Base-by-base conservation (phyloP, 139 green algal species). In the Gonium pectorale region DNA sequence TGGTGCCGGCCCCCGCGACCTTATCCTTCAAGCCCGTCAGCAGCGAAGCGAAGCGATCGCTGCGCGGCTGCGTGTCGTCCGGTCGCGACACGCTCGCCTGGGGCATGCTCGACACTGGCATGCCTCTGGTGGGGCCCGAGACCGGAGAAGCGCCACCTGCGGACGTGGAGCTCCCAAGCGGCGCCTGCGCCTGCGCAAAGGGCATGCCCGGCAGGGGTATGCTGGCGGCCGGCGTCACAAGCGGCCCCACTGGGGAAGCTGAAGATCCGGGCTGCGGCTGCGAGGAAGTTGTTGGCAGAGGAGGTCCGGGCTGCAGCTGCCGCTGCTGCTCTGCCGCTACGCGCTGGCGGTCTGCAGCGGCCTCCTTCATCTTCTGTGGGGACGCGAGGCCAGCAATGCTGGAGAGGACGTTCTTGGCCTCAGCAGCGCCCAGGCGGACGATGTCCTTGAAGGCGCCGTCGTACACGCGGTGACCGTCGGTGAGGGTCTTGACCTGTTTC, bases 381-480 rank as follows among this genome's bases (percentile, higher is more conserved):
- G 77, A 83, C 31, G 77, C 43, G 3, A 83, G 60, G 11, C 43
- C 44, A 22, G 43, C 24, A 2, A 73, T 22, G 22, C 60, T 22
- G 4, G 41, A 49, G 9, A 83, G 11, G 9, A 33, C 60, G 62
- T 83, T 83, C 77, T 85, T 85, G 31, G 64, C 79, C 29, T 85
- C 79, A 15, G 29, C 26, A 13, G 35, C 64, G 17, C 24, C 79
- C 15, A 85, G 35, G 15, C 49, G 41, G 6, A 80, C 26, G 13
- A 86, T 63, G 38, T 86, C 80, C 21, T 60, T 68, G 26, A 86
- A 24, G 26, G 21, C 38, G 13, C 80, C 80, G 22, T 86, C 80
- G 66, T 86, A 86, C 37, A 79, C 67, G 1, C 80, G 80, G 29
- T 86, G 67, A 21, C 80, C 80, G 80, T 86, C 80, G 2, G 37